These are phyloP conservation scores for Rhizophlyctis rosea DNA, from an alignment of 192 early-diverging fungal genomes.

Conservation along the genomic window DNA sequence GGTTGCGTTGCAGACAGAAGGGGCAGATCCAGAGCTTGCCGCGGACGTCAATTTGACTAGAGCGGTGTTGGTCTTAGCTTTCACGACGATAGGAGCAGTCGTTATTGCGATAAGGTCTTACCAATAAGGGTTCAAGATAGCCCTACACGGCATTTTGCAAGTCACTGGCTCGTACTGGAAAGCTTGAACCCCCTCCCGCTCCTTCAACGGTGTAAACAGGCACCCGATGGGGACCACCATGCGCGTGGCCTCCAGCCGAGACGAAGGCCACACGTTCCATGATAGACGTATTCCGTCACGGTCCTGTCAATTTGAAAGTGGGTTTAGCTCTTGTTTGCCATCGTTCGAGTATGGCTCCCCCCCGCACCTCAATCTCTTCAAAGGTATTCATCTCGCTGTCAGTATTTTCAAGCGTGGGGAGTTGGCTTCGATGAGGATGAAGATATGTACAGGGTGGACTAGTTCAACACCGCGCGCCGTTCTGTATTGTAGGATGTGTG, in stretches of 20 bases:
- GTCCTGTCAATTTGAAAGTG: conserved; percentile 56
- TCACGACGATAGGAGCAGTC: too few relatives aligned
- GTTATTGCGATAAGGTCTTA: too few relatives aligned
- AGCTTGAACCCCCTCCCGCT: conserved; percentile 76
- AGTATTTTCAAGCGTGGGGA: too few relatives aligned
- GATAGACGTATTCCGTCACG: conserved; percentile 92
- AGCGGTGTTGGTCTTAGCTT: not conserved
- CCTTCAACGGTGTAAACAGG: conserved; percentile 93
- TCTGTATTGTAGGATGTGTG: too few relatives aligned
- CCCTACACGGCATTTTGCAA: conserved; percentile 92
- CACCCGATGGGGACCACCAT: conserved; percentile 91
- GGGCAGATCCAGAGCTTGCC: conserved; percentile 98
- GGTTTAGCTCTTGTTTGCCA: not conserved
- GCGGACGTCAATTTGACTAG: conserved; percentile 92
- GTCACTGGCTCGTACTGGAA: conserved; percentile 97
- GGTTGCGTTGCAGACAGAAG: conserved; percentile 96
- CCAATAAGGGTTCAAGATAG: conserved; percentile 98
- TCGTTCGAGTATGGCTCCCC: not conserved
- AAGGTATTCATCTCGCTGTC: conserved; percentile 48
- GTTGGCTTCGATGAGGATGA: too few relatives aligned
- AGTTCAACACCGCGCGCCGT: too few relatives aligned
- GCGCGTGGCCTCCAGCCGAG: conserved; percentile 89
- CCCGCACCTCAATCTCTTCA: conserved; percentile 44
- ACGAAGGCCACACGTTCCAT: conserved; percentile 97
- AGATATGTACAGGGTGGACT: too few relatives aligned